Evolutionary conservation across 2,329 filamentous ascomycete species (phyloP).

Genomic region (Thelonectria discophora): DNA sequence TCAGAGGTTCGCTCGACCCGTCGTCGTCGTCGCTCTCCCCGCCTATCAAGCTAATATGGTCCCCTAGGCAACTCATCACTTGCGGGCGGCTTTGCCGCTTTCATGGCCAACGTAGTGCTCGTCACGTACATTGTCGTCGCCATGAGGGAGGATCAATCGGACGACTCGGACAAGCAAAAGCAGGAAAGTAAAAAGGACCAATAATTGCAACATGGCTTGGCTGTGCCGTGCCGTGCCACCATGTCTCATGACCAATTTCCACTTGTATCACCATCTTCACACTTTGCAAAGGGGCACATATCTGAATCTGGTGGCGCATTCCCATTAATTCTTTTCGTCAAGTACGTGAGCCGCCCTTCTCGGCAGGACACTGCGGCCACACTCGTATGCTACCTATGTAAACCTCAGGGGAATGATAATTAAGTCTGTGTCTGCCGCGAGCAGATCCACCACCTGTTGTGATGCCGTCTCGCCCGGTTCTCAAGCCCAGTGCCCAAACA

Average conservation of each 20-base stretch:
- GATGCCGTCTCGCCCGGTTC: slow-evolving; percentile 24
- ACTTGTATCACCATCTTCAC: slow-evolving; percentile 3
- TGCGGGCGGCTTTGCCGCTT: slow-evolving; percentile 83
- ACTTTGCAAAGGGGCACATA: neutral
- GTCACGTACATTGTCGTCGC: slow-evolving; percentile 92
- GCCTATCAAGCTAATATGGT: slow-evolving; percentile 19
- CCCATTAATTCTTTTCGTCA: slow-evolving; percentile 33
- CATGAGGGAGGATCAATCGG: slow-evolving; percentile 80
- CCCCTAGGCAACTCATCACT: slow-evolving; percentile 83
- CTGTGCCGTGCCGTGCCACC: neutral
- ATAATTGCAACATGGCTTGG: slow-evolving; percentile 36
- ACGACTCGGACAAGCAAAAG: slow-evolving; percentile 55
- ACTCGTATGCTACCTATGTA: slow-evolving; percentile 42
- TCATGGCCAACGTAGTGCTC: slow-evolving; percentile 91
- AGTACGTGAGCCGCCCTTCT: slow-evolving; percentile 23
- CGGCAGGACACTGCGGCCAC: slow-evolving; percentile 31
- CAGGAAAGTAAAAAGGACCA: slow-evolving; percentile 60
- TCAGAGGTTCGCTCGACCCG: slow-evolving; percentile 67
- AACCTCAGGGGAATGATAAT: slow-evolving; percentile 37
- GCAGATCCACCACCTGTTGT: slow-evolving; percentile 35
- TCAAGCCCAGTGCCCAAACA: slow-evolving; percentile 30
- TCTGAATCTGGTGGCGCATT: slow-evolving; percentile 16
- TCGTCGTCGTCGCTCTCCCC: slow-evolving; percentile 11
- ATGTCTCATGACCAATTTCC: slow-evolving; percentile 1
- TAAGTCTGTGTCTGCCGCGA: slow-evolving; percentile 36